Evolutionary conservation across 345 rosid species (phyloP).

Genomic region (Fremontodendron californicum): DNA sequence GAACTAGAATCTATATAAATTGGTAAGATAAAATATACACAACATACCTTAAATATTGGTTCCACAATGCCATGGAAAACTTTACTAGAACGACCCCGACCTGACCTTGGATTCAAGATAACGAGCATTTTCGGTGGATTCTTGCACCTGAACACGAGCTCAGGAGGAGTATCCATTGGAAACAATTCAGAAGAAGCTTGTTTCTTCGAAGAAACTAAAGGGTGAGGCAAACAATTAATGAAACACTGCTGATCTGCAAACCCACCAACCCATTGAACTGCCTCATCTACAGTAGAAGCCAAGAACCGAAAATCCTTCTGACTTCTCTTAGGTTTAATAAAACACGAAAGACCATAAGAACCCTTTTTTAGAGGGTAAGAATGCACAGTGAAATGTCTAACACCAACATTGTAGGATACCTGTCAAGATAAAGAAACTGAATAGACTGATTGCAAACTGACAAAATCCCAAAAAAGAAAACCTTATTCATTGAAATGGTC

Average conservation of each 20-base stretch:
- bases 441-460: neutral
- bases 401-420: constrained; percentile 80
- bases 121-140: constrained; percentile 91
- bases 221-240: constrained; percentile 89
- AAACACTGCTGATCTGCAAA: constrained; percentile 94
- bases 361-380: constrained; percentile 63
- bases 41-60: constrained; percentile 87
- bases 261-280: constrained; percentile 96
- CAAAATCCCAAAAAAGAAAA: neutral
- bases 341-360: constrained; percentile 69
- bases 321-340: constrained; percentile 69
- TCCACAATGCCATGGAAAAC: constrained; percentile 85
- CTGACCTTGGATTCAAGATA: constrained; percentile 93
- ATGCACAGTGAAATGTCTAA: constrained; percentile 88
- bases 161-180: constrained; percentile 81
- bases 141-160: constrained; percentile 83
- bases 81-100: constrained; percentile 87
- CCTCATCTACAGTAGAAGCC: constrained; percentile 74
- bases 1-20: neutral
- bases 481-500: neutral
- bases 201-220: constrained; percentile 84
- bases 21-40: neutral
- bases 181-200: constrained; percentile 81
- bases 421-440: constrained; percentile 26
- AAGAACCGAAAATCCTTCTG: constrained; percentile 78